phyloP scores from a whole-genome alignment of 1,284 basidiomycete species.

The Apiotrichum gracile region DNA sequence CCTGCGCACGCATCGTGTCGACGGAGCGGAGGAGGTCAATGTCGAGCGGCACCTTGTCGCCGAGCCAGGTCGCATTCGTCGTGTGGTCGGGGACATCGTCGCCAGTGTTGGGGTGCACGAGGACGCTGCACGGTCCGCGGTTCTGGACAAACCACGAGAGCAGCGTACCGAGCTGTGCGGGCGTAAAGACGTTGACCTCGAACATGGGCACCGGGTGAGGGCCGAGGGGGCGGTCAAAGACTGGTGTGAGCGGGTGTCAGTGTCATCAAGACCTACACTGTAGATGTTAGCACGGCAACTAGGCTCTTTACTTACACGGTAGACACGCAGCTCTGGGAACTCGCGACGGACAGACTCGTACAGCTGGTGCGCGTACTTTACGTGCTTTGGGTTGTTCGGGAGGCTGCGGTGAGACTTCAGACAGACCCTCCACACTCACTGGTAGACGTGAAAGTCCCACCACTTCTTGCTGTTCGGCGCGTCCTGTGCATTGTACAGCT shows the following conservation, averaged over 20 bases:
- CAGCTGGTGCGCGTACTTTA: slow-evolving; percentile 16
- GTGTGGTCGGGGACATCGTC: slow-evolving; percentile 59
- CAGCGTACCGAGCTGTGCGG: slow-evolving; percentile 60
- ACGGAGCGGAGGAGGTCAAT: slow-evolving; percentile 39
- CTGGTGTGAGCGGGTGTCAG: background rate
- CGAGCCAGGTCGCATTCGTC: slow-evolving; percentile 63
- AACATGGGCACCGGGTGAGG: slow-evolving; percentile 58
- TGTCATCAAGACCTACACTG: background rate
- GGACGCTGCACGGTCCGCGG: slow-evolving; percentile 62
- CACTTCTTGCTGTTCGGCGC: slow-evolving; percentile 4
- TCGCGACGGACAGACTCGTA: slow-evolving; percentile 19
- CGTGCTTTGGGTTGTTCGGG: slow-evolving; percentile 17
- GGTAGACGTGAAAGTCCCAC: slow-evolving; percentile 23
- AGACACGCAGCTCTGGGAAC: slow-evolving; percentile 18
- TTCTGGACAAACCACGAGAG: slow-evolving; percentile 61
- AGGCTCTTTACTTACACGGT: slow-evolving; percentile 8
- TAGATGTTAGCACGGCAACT: background rate
- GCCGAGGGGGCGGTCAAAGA: slow-evolving; percentile 16
- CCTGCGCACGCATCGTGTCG: slow-evolving; percentile 17
- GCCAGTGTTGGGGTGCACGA: slow-evolving; percentile 67
- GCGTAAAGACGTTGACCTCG: slow-evolving; percentile 61
- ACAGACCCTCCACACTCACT: slow-evolving; percentile 45
- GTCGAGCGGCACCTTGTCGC: slow-evolving; percentile 56
- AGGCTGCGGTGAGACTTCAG: slow-evolving; percentile 31
- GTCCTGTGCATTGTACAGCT: slow-evolving; percentile 7